These are phyloP conservation scores for Cutaneotrichosporon sp. DNA, from an alignment of 1,284 basidiomycete species.

Conservation along the genomic window DNA sequence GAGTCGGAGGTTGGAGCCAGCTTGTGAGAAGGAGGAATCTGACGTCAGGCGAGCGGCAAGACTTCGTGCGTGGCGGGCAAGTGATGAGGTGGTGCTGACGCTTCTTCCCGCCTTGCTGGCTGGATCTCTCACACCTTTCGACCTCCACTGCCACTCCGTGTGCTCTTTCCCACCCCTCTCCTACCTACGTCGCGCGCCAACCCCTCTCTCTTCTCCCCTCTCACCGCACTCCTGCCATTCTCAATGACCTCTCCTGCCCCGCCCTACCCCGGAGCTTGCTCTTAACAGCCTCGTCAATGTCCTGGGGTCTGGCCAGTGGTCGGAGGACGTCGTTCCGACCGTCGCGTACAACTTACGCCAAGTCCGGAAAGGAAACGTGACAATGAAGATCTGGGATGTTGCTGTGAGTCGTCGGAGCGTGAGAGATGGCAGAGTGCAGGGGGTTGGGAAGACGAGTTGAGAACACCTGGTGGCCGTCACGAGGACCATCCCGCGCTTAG, in stretches of 20 bases:
- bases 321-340: slow-evolving; percentile 89
- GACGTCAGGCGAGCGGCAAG: slow-evolving; percentile 78
- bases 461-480: not conserved
- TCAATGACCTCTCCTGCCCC: not conserved
- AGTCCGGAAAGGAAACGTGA: slow-evolving; percentile 83
- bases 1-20: slow-evolving; percentile 18
- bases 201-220: not conserved
- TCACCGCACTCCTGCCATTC: not conserved
- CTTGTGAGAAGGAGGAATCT: slow-evolving; percentile 2
- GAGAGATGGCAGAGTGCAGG: not conserved
- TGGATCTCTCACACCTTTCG: not conserved
- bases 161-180: not conserved
- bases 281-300: slow-evolving; percentile 69
- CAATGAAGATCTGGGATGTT: slow-evolving; percentile 93
- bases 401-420: slow-evolving; percentile 54
- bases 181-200: not conserved
- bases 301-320: slow-evolving; percentile 86
- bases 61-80: slow-evolving; percentile 61
- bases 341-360: slow-evolving; percentile 74
- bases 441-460: no score
- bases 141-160: not conserved
- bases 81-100: slow-evolving; percentile 12
- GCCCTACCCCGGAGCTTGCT: not conserved
- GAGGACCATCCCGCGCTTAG: no score
- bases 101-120: not conserved